phyloP scores from a whole-genome alignment of 1,139 yeast species.

The Magnusiomyces fungicola region DNA sequence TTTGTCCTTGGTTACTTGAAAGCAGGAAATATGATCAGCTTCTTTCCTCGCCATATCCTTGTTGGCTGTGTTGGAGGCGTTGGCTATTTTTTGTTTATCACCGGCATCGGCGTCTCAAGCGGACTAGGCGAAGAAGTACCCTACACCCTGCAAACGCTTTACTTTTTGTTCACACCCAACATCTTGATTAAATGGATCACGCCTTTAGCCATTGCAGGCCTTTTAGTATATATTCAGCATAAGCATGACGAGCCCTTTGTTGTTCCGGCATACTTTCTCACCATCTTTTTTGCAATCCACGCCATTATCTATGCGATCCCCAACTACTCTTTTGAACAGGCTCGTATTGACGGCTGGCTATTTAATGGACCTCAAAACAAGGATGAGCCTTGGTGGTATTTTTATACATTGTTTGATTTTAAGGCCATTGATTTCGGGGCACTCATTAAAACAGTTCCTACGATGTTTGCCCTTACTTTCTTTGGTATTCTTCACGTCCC shows the following conservation, averaged over 20 bases:
- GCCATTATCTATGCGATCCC: slow-evolving; percentile 59
- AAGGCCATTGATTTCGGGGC: slow-evolving; percentile 64
- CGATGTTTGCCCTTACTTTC: slow-evolving; percentile 92
- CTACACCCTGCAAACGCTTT: slow-evolving; percentile 52
- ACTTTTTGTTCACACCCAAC: slow-evolving; percentile 37
- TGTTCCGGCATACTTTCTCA: slow-evolving; percentile 74
- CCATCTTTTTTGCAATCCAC: slow-evolving; percentile 65
- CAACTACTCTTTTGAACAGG: slow-evolving; percentile 48
- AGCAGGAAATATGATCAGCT: slow-evolving; percentile 83
- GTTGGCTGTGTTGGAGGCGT: slow-evolving; percentile 99
- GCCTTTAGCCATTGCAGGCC: slow-evolving; percentile 57
- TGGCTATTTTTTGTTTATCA: slow-evolving; percentile 81
- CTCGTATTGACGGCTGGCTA: slow-evolving; percentile 77
- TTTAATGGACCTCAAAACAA: slow-evolving; percentile 56
- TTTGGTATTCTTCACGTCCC: slow-evolving; percentile 96
- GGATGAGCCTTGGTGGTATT: slow-evolving; percentile 77
- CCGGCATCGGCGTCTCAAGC: slow-evolving; percentile 87
- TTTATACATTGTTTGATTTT: slow-evolving; percentile 68
- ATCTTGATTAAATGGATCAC: slow-evolving; percentile 59
- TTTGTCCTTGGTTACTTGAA: slow-evolving; percentile 66
- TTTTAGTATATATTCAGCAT: slow-evolving; percentile 54
- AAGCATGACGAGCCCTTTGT: slow-evolving; percentile 63
- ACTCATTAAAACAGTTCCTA: slow-evolving; percentile 65
- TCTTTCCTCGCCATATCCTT: slow-evolving; percentile 90
- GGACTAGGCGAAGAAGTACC: slow-evolving; percentile 66